These are phyloP conservation scores for Ambrosiella xylebori DNA, from an alignment of 2,329 filamentous ascomycete genomes.

Conservation along the genomic window DNA sequence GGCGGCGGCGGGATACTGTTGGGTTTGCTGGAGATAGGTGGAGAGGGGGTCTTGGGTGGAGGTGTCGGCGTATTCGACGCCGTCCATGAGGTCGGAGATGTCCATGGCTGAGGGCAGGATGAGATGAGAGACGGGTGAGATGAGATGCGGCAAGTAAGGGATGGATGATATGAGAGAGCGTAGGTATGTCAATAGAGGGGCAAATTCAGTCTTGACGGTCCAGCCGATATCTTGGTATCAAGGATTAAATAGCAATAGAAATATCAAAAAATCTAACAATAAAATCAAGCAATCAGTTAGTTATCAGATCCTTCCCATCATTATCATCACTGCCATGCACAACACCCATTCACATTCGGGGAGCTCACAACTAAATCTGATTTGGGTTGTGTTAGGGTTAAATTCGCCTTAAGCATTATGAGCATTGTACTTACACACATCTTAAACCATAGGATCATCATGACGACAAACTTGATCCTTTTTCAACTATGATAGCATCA, in stretches of 20 bases:
- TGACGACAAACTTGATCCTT: not conserved
- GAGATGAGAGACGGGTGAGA: no score
- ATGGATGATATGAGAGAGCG: no score
- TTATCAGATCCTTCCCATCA: not conserved
- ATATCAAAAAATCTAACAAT: no score
- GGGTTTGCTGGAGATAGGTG: not conserved
- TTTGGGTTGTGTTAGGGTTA: not conserved
- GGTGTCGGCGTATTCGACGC: slow-evolving; percentile 4
- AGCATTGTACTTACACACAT: no score
- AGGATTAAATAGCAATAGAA: no score
- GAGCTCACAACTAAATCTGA: not conserved
- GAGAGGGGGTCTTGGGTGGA: not conserved
- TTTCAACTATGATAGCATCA: no score
- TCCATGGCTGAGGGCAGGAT: slow-evolving; percentile 1
- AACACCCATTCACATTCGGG: not conserved
- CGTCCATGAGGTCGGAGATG: slow-evolving; percentile 12
- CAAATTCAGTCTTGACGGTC: no score
- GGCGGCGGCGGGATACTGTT: not conserved
- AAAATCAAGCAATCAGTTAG: no score
- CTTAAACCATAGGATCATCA: not conserved
- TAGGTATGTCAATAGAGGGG: no score
- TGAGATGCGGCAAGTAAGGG: no score
- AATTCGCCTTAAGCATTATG: not conserved
- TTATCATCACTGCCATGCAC: not conserved
- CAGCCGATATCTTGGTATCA: no score